Base-by-base conservation (phyloP, 805 yeast species). In the Monosporozyma unispora region DNA sequence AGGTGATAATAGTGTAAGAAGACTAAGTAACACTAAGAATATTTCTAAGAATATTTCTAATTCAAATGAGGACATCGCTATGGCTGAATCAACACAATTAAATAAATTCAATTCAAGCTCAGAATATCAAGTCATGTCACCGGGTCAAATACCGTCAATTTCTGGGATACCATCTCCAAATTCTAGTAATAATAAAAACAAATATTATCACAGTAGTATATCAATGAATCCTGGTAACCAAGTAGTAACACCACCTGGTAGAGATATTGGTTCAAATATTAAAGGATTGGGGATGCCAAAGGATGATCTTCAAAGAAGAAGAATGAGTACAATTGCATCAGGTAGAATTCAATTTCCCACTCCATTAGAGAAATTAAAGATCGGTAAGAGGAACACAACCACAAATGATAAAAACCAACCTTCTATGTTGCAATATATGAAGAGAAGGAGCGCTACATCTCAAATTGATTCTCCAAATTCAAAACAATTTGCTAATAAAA, bases 361-460 rank as follows among this genome's bases (percentile, higher is more conserved):
- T 4, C 58, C 64, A 3, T 53, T 61, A 22, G 60, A 60, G 19
- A 58, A 55, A 42, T 46, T 62, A 28, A 53, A 56, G 45, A 53
- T 62, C 4, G 50, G 51, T 4, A 63, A 54, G 47, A 50, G 65
- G 45, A 56, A 57, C 46, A 57, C 51, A 48, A 61, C 65, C 0
- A 51, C 51, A 9, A 42, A 29, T 23, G 19, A 29, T 14, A 48
- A 47, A 14, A 18, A 37, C 6, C 18, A 22, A 8, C 21, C 21
- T 18, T 35, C 42, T 4, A 21, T 39, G 16, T 5, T 39, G 9
- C 42, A 39, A 21, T 39, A 21, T 39, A 19, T 38, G 16, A 31
- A 14, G 8, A 50, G 52, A 41, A 45, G 57, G 46, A 54, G 55
- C 46, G 35, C 49, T 2, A 48, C 57, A 1, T 54, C 57, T n/a